These are phyloP conservation scores for Mortierella sp. DNA, from an alignment of 371 early-diverging fungal species.

Conservation along the genomic window DNA sequence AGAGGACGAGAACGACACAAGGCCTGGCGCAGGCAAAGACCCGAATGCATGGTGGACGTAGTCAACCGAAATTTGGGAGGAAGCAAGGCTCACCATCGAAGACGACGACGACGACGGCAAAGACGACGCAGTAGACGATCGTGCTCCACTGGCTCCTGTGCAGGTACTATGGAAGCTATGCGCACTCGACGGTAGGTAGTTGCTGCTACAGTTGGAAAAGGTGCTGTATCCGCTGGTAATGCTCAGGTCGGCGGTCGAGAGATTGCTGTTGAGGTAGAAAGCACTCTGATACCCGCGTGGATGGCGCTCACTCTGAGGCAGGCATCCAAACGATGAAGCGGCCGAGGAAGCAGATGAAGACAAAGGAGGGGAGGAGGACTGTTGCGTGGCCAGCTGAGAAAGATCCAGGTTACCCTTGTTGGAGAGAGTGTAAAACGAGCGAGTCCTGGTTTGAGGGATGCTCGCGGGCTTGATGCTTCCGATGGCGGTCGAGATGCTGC, in stretches of 20 bases:
- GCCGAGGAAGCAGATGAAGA: background rate
- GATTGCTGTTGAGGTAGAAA: too few relatives aligned
- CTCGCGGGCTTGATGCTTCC: background rate
- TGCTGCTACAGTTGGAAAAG: background rate
- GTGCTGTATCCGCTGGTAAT: constrained; percentile 18
- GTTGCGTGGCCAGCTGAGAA: constrained; percentile 6
- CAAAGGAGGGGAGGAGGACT: background rate
- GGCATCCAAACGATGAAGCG: too few relatives aligned
- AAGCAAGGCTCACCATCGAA: constrained; percentile 14
- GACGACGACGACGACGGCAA: constrained; percentile 13
- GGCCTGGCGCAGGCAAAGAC: constrained; percentile 37
- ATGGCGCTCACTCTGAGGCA: too few relatives aligned
- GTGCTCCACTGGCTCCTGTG: too few relatives aligned
- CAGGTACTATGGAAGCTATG: too few relatives aligned
- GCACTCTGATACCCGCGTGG: too few relatives aligned
- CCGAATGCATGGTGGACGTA: constrained; percentile 42
- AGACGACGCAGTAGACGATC: background rate
- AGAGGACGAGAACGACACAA: background rate
- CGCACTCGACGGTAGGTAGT: background rate
- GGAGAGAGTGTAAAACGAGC: constrained; percentile 42
- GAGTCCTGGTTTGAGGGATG: background rate
- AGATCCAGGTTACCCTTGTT: constrained; percentile 43
- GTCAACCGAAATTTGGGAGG: constrained; percentile 22
- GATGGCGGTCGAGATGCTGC: constrained; percentile 10
- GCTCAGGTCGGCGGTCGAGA: too few relatives aligned